phyloP scores from a whole-genome alignment of 192 early-diverging fungal species.

The Dimargaris xerosporica region DNA sequence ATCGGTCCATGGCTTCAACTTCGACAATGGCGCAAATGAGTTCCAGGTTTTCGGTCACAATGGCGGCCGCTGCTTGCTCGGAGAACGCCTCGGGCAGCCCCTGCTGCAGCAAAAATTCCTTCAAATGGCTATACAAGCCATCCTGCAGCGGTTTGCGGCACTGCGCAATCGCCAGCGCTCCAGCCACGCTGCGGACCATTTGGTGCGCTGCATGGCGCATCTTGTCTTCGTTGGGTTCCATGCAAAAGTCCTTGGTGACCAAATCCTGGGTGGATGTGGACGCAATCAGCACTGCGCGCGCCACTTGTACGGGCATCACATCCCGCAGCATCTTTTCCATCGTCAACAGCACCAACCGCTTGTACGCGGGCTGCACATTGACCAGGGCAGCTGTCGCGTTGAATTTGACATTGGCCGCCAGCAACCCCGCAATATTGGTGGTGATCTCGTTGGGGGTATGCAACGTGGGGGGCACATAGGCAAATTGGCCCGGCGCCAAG shows the following conservation, averaged over 20 bases:
- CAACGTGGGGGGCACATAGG: slow-evolving; percentile 9
- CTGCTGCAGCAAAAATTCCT: slow-evolving; percentile 27
- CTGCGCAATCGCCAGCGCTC: slow-evolving; percentile 72
- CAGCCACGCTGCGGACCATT: slow-evolving; percentile 90
- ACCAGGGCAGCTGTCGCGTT: slow-evolving; percentile 72
- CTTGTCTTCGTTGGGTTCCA: slow-evolving; percentile 86
- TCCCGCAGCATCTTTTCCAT: slow-evolving; percentile 85
- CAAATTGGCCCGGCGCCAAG: not conserved
- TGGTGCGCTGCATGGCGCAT: slow-evolving; percentile 86
- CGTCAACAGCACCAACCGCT: slow-evolving; percentile 72
- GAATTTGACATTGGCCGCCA: slow-evolving; percentile 54
- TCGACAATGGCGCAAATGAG: slow-evolving; percentile 88
- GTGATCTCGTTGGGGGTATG: slow-evolving; percentile 11
- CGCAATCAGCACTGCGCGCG: slow-evolving; percentile 85
- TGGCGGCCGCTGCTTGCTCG: slow-evolving; percentile 69
- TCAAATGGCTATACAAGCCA: slow-evolving; percentile 45
- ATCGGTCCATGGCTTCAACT: slow-evolving; percentile 89
- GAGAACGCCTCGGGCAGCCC: slow-evolving; percentile 30
- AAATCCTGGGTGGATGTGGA: slow-evolving; percentile 83
- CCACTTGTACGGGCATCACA: slow-evolving; percentile 79
- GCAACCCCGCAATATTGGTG: slow-evolving; percentile 13
- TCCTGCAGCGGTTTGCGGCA: slow-evolving; percentile 84
- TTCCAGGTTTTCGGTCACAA: slow-evolving; percentile 88
- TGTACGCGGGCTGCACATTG: slow-evolving; percentile 67
- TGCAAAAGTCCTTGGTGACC: slow-evolving; percentile 87